Evolutionary conservation across 306 rosid species (phyloP), one percentile per base, ranked within the genome.

Genomic region (Aeschynomene evenia): DNA sequence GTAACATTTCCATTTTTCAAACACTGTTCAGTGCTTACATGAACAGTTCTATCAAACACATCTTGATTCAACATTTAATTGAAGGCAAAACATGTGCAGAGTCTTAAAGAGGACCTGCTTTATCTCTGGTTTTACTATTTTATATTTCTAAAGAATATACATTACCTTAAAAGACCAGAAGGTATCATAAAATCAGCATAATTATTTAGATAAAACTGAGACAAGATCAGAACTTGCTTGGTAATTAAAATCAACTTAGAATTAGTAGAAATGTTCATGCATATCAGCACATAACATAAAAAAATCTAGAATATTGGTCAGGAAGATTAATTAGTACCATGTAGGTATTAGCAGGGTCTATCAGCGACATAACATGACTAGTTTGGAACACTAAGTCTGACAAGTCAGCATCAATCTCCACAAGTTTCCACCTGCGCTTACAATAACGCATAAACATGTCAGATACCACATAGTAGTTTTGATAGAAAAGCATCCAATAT

Each of bases 331-430:
- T 23, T 33, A 36, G 66, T 88, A 94, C 98, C 98, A 94, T 94
- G 88, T 86, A 94, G 49, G 98, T 90, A 81, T 74, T 88, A 48
- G 97, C 87, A 76, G 98, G 98, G 75, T 80, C 87, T 73, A 94
- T 87, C 56, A 90, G 97, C 5, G 98, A 94, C 92, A 81, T 78
- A 68, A 88, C 92, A 75, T 83, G 96, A 78, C 82, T 79, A 16
- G 85, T 82, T 81, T 90, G 96, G n/a, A 75, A 72, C 55, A 77
- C 79, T 85, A 94, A 78, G 48, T 82, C 83, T 52, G 96, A 78
- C 82, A 90, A 81, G 49, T 87, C 88, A 73, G 95, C 89, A 84
- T 93, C 84, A 70, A 88, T 82, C 82, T 90, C 89, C 48, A 90
- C 97, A 16, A 93, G 96, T 48, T 78, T 84, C 97, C 97, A 94